Conservation (phyloP, 1,139 yeast species). For the Geotrichum histeridarum region DNA sequence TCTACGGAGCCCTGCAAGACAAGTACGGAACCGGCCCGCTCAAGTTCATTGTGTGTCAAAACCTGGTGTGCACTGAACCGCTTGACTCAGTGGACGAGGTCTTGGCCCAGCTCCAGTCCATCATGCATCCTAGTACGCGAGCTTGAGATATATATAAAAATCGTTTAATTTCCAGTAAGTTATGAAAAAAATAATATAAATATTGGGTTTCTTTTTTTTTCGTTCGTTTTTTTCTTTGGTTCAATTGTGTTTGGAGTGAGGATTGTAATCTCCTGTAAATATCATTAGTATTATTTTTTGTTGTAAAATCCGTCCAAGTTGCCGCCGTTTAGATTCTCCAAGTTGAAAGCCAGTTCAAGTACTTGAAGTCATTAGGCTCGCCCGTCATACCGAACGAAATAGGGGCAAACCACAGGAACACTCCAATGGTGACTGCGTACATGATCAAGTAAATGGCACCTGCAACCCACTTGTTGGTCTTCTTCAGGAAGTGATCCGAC, state of each 20-base stretch:
- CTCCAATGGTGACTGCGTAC: constrained; percentile 55
- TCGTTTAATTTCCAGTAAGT: not conserved
- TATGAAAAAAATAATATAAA: not conserved
- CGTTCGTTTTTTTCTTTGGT: not conserved
- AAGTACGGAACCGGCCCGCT: constrained; percentile 23
- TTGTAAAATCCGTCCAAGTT: too few species aligned
- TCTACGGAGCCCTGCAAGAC: constrained; percentile 27
- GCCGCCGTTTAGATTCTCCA: constrained; percentile 53
- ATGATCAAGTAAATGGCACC: constrained; percentile 38
- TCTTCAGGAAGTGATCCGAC: constrained; percentile 53
- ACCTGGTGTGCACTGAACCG: constrained; percentile 6
- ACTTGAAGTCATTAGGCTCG: constrained; percentile 57
- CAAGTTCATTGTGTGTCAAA: constrained; percentile 25
- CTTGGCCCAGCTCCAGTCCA: not conserved
- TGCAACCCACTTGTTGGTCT: constrained; percentile 35
- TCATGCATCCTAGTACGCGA: not conserved
- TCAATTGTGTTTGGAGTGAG: not conserved
- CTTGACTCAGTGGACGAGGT: not conserved
- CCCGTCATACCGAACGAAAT: constrained; percentile 91
- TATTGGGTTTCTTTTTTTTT: not conserved
- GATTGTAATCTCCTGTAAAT: not conserved
- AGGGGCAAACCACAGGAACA: constrained; percentile 70
- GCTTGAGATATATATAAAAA: not conserved
- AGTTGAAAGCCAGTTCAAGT: constrained; percentile 68
- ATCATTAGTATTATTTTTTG: not conserved